Conservation (phyloP, 2,329 filamentous ascomycete genomes). For the Chrysoporthe cubensis region DNA sequence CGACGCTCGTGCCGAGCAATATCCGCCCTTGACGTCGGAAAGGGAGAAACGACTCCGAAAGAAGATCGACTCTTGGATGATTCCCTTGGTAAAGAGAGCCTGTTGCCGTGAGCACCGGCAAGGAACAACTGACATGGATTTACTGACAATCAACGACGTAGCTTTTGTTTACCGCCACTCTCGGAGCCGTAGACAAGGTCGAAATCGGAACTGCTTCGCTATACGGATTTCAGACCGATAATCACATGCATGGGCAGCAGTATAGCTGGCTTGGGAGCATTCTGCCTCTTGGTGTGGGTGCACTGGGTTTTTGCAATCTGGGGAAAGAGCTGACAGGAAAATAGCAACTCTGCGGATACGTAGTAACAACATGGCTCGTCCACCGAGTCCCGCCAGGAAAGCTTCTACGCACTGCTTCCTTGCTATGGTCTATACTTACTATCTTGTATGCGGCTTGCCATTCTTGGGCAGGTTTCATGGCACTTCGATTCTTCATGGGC, state of each 20-base stretch:
- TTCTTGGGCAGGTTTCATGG: constrained; percentile 39
- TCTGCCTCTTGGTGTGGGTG: constrained; percentile 35
- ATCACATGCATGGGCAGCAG: constrained; percentile 38
- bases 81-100: constrained; percentile 33
- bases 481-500: constrained; percentile 42
- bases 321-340: constrained; percentile 19
- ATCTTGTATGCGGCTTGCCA: constrained; percentile 35
- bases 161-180: constrained; percentile 36
- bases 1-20: constrained; percentile 11
- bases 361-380: constrained; percentile 35
- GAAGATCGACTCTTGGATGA: constrained; percentile 37
- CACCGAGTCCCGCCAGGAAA: constrained; percentile 36
- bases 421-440: constrained; percentile 38
- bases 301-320: background rate
- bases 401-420: constrained; percentile 34
- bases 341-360: constrained; percentile 33
- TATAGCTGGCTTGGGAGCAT: constrained; percentile 41
- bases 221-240: constrained; percentile 41
- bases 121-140: background rate
- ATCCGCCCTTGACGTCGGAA: constrained; percentile 36
- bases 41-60: constrained; percentile 36
- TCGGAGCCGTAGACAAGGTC: constrained; percentile 40
- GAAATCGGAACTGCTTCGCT: constrained; percentile 39
- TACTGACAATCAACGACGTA: constrained; percentile 14
- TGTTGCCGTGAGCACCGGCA: background rate